Evolutionary conservation across 192 early-diverging fungal species (phyloP).

Genomic region (Coemansia guatemalensis): DNA sequence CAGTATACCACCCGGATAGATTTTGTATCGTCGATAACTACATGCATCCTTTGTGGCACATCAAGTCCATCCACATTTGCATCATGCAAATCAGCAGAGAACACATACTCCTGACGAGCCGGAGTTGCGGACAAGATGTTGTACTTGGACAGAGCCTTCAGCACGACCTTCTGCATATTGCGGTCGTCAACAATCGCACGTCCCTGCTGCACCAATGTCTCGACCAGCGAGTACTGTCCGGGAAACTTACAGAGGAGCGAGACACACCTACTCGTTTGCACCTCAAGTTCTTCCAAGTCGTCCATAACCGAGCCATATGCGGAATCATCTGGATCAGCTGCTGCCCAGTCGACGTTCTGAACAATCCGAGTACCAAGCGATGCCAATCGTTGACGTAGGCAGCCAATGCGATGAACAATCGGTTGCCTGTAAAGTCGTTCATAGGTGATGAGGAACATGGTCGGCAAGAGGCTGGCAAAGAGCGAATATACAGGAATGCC

Average conservation of each 20-base stretch:
- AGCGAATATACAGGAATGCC: constrained; percentile 56
- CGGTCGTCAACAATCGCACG: constrained; percentile 36
- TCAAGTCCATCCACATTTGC: background rate
- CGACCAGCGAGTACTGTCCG: constrained; percentile 36
- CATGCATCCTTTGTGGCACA: constrained; percentile 41
- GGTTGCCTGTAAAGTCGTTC: constrained; percentile 60
- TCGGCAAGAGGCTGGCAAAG: constrained; percentile 69
- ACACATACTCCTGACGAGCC: constrained; percentile 32
- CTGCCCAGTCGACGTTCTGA: constrained; percentile 24
- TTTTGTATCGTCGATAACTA: constrained; percentile 28
- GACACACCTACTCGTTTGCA: constrained; percentile 45
- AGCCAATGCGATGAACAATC: constrained; percentile 28
- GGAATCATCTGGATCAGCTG: constrained; percentile 37
- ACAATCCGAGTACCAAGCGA: constrained; percentile 29
- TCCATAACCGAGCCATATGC: constrained; percentile 44
- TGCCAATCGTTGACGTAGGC: constrained; percentile 24
- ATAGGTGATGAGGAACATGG: constrained; percentile 72
- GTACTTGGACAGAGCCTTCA: constrained; percentile 39
- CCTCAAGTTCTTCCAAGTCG: constrained; percentile 43
- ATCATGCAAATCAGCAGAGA: constrained; percentile 14
- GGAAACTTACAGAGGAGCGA: constrained; percentile 51
- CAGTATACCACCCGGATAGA: constrained; percentile 37
- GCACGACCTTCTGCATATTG: constrained; percentile 34
- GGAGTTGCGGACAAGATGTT: constrained; percentile 31
- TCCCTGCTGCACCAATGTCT: constrained; percentile 32